Evolutionary conservation across 1,284 basidiomycete genomes (phyloP).

Genomic region (Takashimella tepidaria): DNA sequence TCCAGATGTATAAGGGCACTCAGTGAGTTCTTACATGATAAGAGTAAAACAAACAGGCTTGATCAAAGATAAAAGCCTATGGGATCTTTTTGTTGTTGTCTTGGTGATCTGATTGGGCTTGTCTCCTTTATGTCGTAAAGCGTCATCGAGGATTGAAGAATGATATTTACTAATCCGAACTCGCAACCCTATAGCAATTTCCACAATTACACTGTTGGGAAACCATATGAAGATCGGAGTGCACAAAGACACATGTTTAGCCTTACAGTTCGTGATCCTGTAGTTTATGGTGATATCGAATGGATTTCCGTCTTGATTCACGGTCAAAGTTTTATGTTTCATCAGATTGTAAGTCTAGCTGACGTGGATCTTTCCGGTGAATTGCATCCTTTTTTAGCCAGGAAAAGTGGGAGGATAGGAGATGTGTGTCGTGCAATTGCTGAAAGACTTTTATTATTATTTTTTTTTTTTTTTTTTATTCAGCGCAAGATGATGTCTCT

Average conservation of each 20-base stretch:
- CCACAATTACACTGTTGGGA: constrained; percentile 92
- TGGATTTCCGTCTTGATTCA: constrained; percentile 93
- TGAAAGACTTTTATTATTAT: too few relatives aligned
- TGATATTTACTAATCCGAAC: too few relatives aligned
- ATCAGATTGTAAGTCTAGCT: constrained; percentile 69
- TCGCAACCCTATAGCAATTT: constrained; percentile 74
- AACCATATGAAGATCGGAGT: constrained; percentile 74
- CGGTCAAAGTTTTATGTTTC: constrained; percentile 98
- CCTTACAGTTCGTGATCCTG: constrained; percentile 73
- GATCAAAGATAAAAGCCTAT: too few relatives aligned
- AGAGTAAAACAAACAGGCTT: too few relatives aligned
- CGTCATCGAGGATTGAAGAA: too few relatives aligned
- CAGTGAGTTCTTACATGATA: constrained; percentile 41
- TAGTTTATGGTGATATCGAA: constrained; percentile 82
- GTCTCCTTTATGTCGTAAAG: too few relatives aligned
- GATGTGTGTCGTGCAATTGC: too few relatives aligned
- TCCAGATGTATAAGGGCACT: constrained; percentile 64
- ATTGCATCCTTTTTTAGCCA: too few relatives aligned
- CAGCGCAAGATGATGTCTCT: constrained; percentile 97
- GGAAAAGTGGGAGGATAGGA: too few relatives aligned
- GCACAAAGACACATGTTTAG: constrained; percentile 79
- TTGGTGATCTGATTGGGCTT: not conserved
- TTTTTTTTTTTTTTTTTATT: not conserved
- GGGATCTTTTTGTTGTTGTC: too few relatives aligned
- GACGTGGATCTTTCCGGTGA: too few relatives aligned